Evolutionary conservation across 139 green algal species (phyloP).

Genomic region (Coelastrella sp.): DNA sequence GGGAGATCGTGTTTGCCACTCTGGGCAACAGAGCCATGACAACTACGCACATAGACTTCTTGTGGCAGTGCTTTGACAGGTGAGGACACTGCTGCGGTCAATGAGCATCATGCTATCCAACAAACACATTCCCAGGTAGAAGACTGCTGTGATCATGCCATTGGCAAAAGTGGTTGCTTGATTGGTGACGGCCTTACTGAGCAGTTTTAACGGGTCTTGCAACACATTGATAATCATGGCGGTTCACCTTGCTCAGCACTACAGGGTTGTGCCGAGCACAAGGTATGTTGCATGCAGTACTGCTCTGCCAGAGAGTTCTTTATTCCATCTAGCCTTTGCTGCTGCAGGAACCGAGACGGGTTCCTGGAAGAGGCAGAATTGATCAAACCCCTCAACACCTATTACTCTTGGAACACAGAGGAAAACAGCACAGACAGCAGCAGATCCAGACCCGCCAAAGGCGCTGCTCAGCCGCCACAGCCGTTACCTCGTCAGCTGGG

Average conservation of each 20-base stretch:
- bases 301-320: not conserved
- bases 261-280: too few species aligned
- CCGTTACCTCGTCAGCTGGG: slow-evolving; percentile 2
- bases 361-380: slow-evolving; percentile 40
- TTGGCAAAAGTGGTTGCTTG: not conserved
- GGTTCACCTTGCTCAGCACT: not conserved
- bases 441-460: not conserved
- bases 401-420: not conserved
- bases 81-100: not conserved
- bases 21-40: slow-evolving; percentile 42
- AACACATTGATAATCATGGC: too few species aligned
- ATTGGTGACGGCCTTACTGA: not conserved
- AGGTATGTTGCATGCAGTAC: not conserved
- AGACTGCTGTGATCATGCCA: not conserved
- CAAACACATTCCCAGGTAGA: not conserved
- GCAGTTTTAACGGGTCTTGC: not conserved
- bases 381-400: slow-evolving; percentile 25
- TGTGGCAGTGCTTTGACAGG: slow-evolving; percentile 49
- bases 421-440: not conserved
- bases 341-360: slow-evolving; percentile 39
- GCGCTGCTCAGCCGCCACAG: not conserved
- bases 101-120: not conserved
- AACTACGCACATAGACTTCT: slow-evolving; percentile 42
- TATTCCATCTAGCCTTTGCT: not conserved
- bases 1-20: slow-evolving; percentile 18